Evolutionary conservation across 257 asterid genomes (phyloP).

Genomic region (Solanum pinnatisectum): DNA sequence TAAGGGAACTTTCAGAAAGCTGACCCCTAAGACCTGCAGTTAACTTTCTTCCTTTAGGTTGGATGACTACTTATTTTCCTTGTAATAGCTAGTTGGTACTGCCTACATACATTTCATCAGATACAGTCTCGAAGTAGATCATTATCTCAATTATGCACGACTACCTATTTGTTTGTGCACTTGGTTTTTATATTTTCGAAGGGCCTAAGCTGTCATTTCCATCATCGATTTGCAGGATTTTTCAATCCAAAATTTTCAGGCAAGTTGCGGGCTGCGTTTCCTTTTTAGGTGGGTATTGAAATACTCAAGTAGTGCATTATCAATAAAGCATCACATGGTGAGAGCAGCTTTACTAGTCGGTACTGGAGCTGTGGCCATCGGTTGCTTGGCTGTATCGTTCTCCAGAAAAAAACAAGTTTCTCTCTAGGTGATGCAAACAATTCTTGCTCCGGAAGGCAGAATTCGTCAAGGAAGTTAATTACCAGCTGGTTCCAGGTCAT

Average conservation of each 20-base stretch:
- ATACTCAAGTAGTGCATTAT: conserved; percentile 18
- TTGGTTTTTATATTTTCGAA: background rate
- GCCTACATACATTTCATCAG: background rate
- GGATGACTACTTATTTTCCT: conserved; percentile 12
- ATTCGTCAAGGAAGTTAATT: background rate
- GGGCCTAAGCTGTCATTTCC: background rate
- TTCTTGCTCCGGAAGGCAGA: background rate
- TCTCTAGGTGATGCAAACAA: background rate
- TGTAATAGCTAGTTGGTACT: background rate
- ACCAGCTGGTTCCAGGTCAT: background rate
- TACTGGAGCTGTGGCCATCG: conserved; percentile 45
- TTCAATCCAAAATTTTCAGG: conserved; percentile 47
- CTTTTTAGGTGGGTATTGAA: conserved; percentile 46
- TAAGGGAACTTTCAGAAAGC: conserved; percentile 36
- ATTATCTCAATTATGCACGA: background rate
- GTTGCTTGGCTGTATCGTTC: conserved; percentile 39
- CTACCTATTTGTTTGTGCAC: background rate
- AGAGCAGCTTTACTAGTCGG: conserved; percentile 27
- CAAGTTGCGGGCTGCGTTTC: conserved; percentile 48
- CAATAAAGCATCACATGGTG: conserved; percentile 12
- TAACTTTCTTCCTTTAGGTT: conserved; percentile 30
- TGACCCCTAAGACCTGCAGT: conserved; percentile 13
- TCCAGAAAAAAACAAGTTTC: conserved; percentile 4
- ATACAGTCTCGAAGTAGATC: background rate
- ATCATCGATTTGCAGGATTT: conserved; percentile 38